These are phyloP conservation scores for Neoascochyta sp. DNA, from an alignment of 2,329 filamentous ascomycete species.

Conservation along the genomic window DNA sequence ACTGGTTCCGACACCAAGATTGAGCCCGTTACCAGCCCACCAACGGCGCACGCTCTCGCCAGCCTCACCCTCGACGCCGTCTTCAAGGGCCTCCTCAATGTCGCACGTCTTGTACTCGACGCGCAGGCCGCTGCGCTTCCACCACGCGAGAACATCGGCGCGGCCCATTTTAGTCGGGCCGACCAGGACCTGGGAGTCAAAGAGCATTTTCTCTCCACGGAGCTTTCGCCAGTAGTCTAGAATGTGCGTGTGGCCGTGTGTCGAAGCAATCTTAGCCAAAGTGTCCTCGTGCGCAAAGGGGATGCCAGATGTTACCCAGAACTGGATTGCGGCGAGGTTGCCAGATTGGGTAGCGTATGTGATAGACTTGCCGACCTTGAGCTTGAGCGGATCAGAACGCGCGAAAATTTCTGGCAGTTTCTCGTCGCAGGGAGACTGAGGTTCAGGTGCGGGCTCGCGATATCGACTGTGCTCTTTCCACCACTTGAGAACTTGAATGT, in stretches of 20 bases:
- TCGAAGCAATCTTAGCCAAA: slow-evolving; percentile 78
- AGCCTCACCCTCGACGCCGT: slow-evolving; percentile 66
- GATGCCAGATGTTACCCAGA: slow-evolving; percentile 83
- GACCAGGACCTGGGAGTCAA: slow-evolving; percentile 78
- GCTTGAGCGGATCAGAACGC: slow-evolving; percentile 42
- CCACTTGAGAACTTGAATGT: slow-evolving; percentile 86
- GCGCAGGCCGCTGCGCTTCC: slow-evolving; percentile 70
- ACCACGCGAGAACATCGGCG: slow-evolving; percentile 85
- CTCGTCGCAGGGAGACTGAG: too few species aligned
- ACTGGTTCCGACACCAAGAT: slow-evolving; percentile 74
- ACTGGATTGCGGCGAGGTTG: slow-evolving; percentile 70
- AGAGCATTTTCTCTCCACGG: slow-evolving; percentile 72
- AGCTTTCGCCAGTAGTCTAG: slow-evolving; percentile 77
- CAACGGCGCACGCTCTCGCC: slow-evolving; percentile 72
- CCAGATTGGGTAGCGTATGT: slow-evolving; percentile 81
- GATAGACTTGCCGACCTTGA: slow-evolving; percentile 82
- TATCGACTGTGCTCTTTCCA: slow-evolving; percentile 70
- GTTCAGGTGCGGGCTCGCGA: slow-evolving; percentile 17
- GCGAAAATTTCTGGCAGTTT: slow-evolving; percentile 13
- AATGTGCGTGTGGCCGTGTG: slow-evolving; percentile 78
- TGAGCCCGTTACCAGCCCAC: slow-evolving; percentile 84
- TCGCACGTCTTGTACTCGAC: slow-evolving; percentile 95
- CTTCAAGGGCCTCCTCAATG: slow-evolving; percentile 90
- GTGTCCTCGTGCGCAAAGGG: slow-evolving; percentile 75
- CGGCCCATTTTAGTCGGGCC: slow-evolving; percentile 85